Base-by-base conservation (phyloP, 2,329 filamentous ascomycete genomes). In the Fusarium beomiforme region DNA sequence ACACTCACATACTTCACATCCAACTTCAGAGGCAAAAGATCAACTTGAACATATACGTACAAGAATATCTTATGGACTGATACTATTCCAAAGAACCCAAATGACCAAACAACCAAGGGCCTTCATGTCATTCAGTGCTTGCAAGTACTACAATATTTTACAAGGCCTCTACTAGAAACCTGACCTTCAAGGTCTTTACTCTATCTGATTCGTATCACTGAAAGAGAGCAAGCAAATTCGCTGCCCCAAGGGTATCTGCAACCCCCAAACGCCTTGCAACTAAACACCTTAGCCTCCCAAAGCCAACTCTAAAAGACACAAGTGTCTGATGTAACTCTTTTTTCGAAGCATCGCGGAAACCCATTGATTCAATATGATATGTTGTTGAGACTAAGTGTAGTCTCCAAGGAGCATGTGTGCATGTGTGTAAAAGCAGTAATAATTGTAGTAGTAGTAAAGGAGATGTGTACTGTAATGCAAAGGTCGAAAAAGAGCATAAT, bases 371-470 rank as follows among this genome's bases (percentile, higher is more conserved):
- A 51, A 51, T 26, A 50, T 50, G 29, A 64, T 44, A 55, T 59
- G 64, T n/a, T 59, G 66, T 36, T 19, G 42, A 62, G 46, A 57
- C 56, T 16, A 53, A 59, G 23, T 66, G 44, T 51, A 58, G 60
- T 41, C 54, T 55, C 62, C 42, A 44, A 42, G 54, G 49, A 43
- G 42, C 49, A 70, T 59, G n/a, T 65, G 55, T 64, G 60, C 47
- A 50, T n/a, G 21, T 69, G 57, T 64, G 46, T 59, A 70, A 59
- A 46, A 71, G 64, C 59, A 73, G 57, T 69, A 67, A 67, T 67
- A 70, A 73, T 73, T 68, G 58, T 73, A 73, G 70, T 73, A 73
- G 70, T 69, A 73, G 70, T 69, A 69, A 71, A 72, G 54, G 63
- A 68, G 59, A 72, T 51, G 60, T 72, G 65, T 69, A 72, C 43